Conservation (phyloP, 495 filamentous ascomycete genomes). For the Bryoglossum gracile region DNA sequence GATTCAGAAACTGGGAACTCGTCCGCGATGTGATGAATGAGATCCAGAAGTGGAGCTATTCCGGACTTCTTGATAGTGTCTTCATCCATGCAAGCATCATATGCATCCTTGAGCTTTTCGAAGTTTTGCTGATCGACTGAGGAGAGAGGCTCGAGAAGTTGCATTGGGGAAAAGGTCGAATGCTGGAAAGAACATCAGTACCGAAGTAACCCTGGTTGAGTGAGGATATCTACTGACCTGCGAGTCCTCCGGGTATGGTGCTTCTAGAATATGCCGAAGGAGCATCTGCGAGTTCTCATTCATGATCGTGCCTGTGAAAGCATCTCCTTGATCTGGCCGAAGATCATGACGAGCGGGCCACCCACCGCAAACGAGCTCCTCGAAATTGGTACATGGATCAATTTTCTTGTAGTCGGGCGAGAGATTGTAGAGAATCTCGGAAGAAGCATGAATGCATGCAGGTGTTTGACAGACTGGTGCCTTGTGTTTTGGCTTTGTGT, state of each 20-base stretch:
- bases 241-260: conserved; percentile 40
- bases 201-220: background rate
- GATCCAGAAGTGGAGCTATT: conserved; percentile 41
- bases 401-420: conserved; percentile 55
- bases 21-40: conserved; percentile 45
- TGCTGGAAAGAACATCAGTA: conserved; percentile 28
- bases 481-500: conserved; percentile 4
- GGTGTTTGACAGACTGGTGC: conserved; percentile 44
- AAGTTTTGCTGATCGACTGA: conserved; percentile 54
- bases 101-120: conserved; percentile 54
- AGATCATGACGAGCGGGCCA: conserved; percentile 60
- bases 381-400: conserved; percentile 65
- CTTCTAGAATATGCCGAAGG: conserved; percentile 59
- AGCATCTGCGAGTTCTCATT: conserved; percentile 48
- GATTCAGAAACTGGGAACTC: conserved; percentile 39
- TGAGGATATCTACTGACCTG: conserved; percentile 21
- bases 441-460: conserved; percentile 61
- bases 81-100: conserved; percentile 60
- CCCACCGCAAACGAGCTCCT: conserved; percentile 62
- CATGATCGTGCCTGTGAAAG: conserved; percentile 53
- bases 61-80: conserved; percentile 45
- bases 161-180: conserved; percentile 37
- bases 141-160: conserved; percentile 25
- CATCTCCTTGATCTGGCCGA: conserved; percentile 54
- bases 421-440: conserved; percentile 59